Percentiles rank a stretch among this genome's conserved stretches.
Conservation (phyloP, 352 stramenopile species). For the Pythium phragmitis region DNA sequence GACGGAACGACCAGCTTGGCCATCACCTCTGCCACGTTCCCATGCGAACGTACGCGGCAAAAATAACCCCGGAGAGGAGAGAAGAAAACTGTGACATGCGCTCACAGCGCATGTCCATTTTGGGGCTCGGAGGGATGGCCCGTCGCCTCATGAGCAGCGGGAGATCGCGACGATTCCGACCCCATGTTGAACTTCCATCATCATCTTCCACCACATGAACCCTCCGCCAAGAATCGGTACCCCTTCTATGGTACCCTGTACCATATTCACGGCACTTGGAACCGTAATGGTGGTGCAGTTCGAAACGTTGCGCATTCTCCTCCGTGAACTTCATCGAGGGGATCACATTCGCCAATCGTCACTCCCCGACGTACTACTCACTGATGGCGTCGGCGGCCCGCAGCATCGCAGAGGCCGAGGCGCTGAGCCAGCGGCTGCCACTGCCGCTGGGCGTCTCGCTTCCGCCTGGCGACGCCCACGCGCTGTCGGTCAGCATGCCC, state of each 20-base stretch:
- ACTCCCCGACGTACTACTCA: background rate
- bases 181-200: background rate
- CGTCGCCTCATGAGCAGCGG: no score
- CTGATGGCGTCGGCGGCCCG: slow-evolving; percentile 13
- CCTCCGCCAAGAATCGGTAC: background rate
- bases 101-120: background rate
- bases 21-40: no score
- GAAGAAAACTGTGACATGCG: background rate
- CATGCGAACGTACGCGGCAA: background rate
- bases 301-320: slow-evolving; percentile 14
- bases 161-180: no score
- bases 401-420: slow-evolving; percentile 17
- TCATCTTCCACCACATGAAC: slow-evolving; percentile 6
- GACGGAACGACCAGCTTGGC: background rate
- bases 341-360: slow-evolving; percentile 4
- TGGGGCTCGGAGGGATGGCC: no score
- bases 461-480: slow-evolving; percentile 64
- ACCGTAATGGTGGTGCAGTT: background rate
- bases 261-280: background rate
- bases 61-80: background rate
- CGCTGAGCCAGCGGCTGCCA: slow-evolving; percentile 24
- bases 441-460: slow-evolving; percentile 70
- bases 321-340: background rate
- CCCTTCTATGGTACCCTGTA: background rate
- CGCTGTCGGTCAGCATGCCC: slow-evolving; percentile 83